phyloP scores from a whole-genome alignment of 352 stramenopile genomes.

The Aphanomyces cochlioides region DNA sequence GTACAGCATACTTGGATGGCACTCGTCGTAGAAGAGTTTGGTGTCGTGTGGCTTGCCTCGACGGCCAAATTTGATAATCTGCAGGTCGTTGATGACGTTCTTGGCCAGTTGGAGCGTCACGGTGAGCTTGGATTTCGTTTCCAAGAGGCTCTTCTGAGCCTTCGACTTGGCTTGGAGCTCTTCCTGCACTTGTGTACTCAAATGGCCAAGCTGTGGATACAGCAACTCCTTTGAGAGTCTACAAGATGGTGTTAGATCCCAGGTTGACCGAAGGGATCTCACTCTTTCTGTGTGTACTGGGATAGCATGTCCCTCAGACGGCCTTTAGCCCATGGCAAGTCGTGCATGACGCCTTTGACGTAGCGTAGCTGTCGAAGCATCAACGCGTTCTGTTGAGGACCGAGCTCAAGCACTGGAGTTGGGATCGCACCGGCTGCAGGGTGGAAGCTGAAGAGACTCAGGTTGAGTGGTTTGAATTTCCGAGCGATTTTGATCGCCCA shows the following conservation, averaged over 20 bases:
- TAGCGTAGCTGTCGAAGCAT: conserved; percentile 82
- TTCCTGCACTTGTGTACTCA: conserved; percentile 65
- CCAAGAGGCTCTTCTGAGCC: conserved; percentile 43
- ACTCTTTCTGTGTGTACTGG: conserved; percentile 66
- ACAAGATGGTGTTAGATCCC: neutral
- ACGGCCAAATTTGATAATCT: conserved; percentile 65
- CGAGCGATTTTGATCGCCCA: conserved; percentile 29
- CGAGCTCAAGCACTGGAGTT: conserved; percentile 44
- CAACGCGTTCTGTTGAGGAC: conserved; percentile 67
- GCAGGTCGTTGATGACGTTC: conserved; percentile 58
- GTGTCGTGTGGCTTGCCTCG: conserved; percentile 67
- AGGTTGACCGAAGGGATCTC: neutral
- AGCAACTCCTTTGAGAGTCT: conserved; percentile 62
- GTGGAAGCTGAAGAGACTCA: conserved; percentile 28
- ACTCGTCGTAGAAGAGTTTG: conserved; percentile 66
- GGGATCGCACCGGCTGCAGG: conserved; percentile 17
- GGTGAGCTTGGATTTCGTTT: conserved; percentile 51
- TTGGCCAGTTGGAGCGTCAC: conserved; percentile 61
- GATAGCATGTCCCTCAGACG: conserved; percentile 60
- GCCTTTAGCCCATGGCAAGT: conserved; percentile 76
- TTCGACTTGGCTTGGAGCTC: conserved; percentile 46
- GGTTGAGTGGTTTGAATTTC: conserved; percentile 26
- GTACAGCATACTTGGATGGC: conserved; percentile 56
- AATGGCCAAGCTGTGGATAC: conserved; percentile 65
- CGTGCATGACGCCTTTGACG: conserved; percentile 77